These are phyloP conservation scores for Cajanus cajan DNA, from an alignment of 306 rosid species.

Conservation along the genomic window DNA sequence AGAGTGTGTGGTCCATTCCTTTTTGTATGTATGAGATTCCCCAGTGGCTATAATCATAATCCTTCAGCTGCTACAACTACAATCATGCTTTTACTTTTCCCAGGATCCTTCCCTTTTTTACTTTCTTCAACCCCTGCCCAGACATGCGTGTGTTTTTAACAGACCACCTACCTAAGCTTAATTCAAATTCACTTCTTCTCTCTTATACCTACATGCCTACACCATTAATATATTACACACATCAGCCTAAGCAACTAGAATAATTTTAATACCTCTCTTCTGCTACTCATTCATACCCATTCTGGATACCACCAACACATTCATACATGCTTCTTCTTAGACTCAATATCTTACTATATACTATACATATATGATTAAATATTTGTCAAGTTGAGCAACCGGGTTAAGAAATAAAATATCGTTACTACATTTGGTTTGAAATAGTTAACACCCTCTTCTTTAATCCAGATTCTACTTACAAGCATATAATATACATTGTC, in stretches of 20 bases:
- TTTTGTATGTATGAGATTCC: constrained; percentile 25
- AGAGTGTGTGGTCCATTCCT: constrained; percentile 56
- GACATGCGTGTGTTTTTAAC: constrained; percentile 37
- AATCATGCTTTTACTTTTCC: constrained; percentile 72
- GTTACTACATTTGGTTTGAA: background rate
- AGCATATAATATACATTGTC: background rate
- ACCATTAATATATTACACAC: background rate
- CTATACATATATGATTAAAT: background rate
- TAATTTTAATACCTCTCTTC: background rate
- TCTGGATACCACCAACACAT: background rate
- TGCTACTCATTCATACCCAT: background rate
- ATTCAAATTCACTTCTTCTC: background rate
- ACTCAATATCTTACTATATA: too few relatives aligned
- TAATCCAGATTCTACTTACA: background rate
- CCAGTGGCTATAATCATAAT: constrained; percentile 20
- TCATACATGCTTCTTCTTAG: too few relatives aligned
- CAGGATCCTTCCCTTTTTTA: constrained; percentile 36
- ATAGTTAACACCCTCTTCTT: background rate
- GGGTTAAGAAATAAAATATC: background rate
- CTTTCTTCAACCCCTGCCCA: constrained; percentile 39
- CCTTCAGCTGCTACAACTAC: constrained; percentile 31
- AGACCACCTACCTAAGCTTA: constrained; percentile 12
- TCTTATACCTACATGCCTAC: background rate
- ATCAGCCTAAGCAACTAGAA: background rate
- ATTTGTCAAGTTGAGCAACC: background rate